Percentiles rank a stretch among this genome's conserved stretches.
These are phyloP conservation scores for Entelexis sorbosivorans DNA, from an alignment of 1,139 yeast genomes.

Conservation along the genomic window DNA sequence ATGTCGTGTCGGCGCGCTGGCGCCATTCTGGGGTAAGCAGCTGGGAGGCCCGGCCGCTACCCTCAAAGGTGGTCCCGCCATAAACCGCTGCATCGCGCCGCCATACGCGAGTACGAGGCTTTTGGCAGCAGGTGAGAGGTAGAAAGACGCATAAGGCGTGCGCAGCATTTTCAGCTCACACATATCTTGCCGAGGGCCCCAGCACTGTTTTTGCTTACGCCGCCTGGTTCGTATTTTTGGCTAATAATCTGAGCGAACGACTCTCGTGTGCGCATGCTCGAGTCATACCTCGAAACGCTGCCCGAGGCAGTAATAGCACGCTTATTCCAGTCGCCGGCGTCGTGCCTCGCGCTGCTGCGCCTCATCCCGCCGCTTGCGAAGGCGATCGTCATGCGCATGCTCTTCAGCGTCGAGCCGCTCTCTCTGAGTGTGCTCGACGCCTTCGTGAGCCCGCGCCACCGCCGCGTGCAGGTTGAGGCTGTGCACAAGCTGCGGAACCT, in stretches of 20 bases:
- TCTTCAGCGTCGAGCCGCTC: conserved; percentile 68
- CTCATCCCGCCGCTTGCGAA: conserved; percentile 82
- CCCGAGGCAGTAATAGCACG: conserved; percentile 75
- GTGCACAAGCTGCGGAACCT: conserved; percentile 63
- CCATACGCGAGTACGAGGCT: background rate
- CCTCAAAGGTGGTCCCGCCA: background rate
- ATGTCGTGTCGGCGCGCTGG: background rate
- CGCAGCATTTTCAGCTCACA: too few species aligned
- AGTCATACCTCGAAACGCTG: conserved; percentile 78
- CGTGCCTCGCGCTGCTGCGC: conserved; percentile 83
- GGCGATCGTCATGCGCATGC: conserved; percentile 75
- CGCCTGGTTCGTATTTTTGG: too few species aligned
- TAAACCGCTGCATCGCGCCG: too few species aligned
- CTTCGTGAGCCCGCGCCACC: conserved; percentile 50
- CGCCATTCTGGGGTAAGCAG: conserved; percentile 40
- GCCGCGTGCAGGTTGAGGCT: conserved; percentile 59
- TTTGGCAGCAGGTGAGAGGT: too few species aligned
- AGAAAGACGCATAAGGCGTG: too few species aligned
- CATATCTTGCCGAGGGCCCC: too few species aligned
- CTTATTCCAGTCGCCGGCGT: conserved; percentile 76
- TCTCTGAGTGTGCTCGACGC: conserved; percentile 56
- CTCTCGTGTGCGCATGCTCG: too few species aligned
- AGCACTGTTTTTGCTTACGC: too few species aligned
- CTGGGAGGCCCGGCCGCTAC: background rate
- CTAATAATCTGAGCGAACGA: too few species aligned